A percentile compares a stretch with the other conserved stretches of the same genome.
Evolutionary conservation across 2,329 filamentous ascomycete genomes (phyloP).

Genomic region (Didymellaceae sp.): DNA sequence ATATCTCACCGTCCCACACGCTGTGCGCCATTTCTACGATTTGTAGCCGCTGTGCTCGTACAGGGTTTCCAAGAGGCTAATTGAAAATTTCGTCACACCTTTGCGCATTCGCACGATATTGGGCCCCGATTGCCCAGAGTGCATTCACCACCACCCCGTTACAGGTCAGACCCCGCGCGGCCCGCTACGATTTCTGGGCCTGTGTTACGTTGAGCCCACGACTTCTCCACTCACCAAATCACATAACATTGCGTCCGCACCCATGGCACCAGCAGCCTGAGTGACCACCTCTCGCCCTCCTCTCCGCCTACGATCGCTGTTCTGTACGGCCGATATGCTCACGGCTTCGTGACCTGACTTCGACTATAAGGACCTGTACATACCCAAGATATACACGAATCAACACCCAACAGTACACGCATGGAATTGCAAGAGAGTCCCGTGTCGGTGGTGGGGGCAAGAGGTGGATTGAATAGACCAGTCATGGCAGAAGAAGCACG

Average conservation of each 20-base stretch:
- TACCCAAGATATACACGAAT: conserved; percentile 10
- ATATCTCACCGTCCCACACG: conserved; percentile 16
- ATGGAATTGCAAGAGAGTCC: conserved; percentile 44
- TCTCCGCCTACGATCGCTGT: conserved; percentile 39
- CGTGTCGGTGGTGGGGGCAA: conserved; percentile 42
- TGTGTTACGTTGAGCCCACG: conserved; percentile 28
- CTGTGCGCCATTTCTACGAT: conserved; percentile 26
- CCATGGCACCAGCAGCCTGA: conserved; percentile 29
- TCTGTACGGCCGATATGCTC: conserved; percentile 30
- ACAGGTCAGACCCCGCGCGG: conserved; percentile 27
- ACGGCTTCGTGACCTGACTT: conserved; percentile 23
- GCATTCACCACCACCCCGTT: conserved; percentile 30
- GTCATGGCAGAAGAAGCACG: conserved; percentile 28
- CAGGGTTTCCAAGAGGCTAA: conserved; percentile 38
- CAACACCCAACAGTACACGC: conserved; percentile 9
- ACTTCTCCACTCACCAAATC: conserved; percentile 21
- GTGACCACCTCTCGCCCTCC: conserved; percentile 34
- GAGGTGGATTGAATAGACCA: conserved; percentile 28
- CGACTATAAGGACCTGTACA: conserved; percentile 6
- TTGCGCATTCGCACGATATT: conserved; percentile 25
- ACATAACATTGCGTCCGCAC: conserved; percentile 11
- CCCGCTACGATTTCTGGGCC: conserved; percentile 25
- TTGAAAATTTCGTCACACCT: conserved; percentile 31
- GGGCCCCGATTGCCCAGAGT: conserved; percentile 35
- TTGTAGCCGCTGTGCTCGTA: conserved; percentile 21